Evolutionary conservation across 495 filamentous ascomycete species (phyloP).

Genomic region (Aspergillus hancockii): DNA sequence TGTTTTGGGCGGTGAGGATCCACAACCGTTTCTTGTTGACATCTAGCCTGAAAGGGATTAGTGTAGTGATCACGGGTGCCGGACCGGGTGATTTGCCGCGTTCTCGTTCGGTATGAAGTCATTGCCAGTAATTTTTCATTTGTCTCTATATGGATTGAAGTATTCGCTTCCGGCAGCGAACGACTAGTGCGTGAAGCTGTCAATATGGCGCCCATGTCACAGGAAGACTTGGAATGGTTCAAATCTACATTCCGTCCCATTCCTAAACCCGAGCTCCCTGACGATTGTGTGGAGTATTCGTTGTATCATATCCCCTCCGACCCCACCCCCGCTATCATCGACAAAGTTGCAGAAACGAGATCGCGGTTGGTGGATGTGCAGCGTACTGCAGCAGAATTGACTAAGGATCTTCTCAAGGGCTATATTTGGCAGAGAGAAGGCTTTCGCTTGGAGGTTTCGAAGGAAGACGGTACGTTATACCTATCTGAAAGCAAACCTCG

Average conservation of each 20-base stretch:
- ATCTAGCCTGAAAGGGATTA: constrained; percentile 41
- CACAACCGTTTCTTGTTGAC: constrained; percentile 39
- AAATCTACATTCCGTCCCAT: constrained; percentile 55
- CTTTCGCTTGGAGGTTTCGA: constrained; percentile 63
- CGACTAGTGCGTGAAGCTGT: not conserved
- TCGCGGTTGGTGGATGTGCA: constrained; percentile 69
- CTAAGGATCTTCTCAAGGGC: constrained; percentile 64
- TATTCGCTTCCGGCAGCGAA: not conserved
- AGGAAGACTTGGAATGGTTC: constrained; percentile 53
- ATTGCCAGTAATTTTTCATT: constrained; percentile 19
- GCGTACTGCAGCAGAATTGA: constrained; percentile 62
- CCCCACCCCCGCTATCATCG: constrained; percentile 45
- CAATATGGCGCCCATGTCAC: constrained; percentile 46
- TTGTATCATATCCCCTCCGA: constrained; percentile 62
- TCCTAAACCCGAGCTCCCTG: constrained; percentile 70
- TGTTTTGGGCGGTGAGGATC: constrained; percentile 42
- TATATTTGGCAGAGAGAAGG: constrained; percentile 95
- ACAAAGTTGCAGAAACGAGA: constrained; percentile 54
- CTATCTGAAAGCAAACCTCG: not conserved
- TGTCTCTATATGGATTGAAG: not conserved
- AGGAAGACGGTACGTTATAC: constrained; percentile 55
- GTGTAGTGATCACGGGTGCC: constrained; percentile 22
- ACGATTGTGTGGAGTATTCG: constrained; percentile 86
- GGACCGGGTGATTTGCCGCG: constrained; percentile 30
- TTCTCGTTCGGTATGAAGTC: constrained; percentile 45